Conservation (phyloP, 441 rosid genomes). For the Euphorbia schlechtendalii region DNA sequence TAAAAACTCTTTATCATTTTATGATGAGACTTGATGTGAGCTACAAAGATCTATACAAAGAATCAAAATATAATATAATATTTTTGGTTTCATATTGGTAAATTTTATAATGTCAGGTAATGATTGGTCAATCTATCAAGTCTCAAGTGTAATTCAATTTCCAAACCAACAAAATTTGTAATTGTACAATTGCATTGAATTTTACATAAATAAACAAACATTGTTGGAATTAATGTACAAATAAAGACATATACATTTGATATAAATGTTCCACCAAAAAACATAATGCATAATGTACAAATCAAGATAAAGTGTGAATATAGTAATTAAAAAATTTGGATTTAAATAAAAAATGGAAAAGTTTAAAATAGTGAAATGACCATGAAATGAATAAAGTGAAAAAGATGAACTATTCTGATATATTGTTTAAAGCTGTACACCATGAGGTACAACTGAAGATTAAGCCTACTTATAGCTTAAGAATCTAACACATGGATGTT, state of each 20-base stretch:
- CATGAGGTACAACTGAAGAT: constrained; percentile 23
- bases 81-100: background rate
- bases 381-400: background rate
- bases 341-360: background rate
- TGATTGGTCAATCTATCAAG: background rate
- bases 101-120: background rate
- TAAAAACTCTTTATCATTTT: no score
- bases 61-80: background rate
- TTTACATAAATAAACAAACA: background rate
- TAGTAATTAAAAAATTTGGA: background rate
- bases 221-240: background rate
- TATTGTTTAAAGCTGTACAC: constrained; percentile 26
- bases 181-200: background rate
- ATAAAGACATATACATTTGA: background rate
- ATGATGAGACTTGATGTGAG: background rate
- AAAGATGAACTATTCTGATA: constrained; percentile 23
- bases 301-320: background rate
- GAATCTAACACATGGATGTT: constrained; percentile 54
- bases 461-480: constrained; percentile 30
- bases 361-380: constrained; percentile 13
- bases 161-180: background rate
- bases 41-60: background rate
- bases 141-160: background rate
- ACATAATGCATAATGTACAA: background rate
- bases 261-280: background rate